These are phyloP conservation scores for Verbena officinalis DNA, from an alignment of 257 asterid species.

Conservation along the genomic window DNA sequence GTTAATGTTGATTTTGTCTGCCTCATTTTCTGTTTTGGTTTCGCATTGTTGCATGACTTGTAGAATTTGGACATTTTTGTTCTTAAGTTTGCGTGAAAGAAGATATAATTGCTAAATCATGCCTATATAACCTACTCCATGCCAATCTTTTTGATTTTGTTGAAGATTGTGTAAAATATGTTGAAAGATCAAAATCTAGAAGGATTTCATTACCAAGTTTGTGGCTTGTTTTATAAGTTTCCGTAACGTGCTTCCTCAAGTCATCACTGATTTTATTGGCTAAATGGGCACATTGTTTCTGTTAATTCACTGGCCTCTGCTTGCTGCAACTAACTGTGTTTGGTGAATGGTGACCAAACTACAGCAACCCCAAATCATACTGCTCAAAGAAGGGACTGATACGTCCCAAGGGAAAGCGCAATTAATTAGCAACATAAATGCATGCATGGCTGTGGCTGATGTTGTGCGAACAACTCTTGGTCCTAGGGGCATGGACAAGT, in stretches of 20 bases:
- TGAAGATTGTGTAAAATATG: background rate
- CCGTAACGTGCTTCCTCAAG: too few relatives aligned
- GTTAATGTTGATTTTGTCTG: background rate
- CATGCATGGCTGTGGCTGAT: conserved; percentile 88
- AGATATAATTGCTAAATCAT: background rate
- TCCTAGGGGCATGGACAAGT: conserved; percentile 99
- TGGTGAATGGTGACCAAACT: conserved; percentile 19
- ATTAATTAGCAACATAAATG: conserved; percentile 91
- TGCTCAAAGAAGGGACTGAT: conserved; percentile 98
- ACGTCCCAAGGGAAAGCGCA: conserved; percentile 98
- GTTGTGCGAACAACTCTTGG: conserved; percentile 93
- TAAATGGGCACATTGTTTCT: background rate
- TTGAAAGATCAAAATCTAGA: background rate
- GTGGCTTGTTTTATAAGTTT: too few relatives aligned
- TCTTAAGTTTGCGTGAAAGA: background rate
- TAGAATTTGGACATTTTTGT: background rate
- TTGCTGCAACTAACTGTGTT: conserved; percentile 44
- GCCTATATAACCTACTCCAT: background rate
- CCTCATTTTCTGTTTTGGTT: background rate
- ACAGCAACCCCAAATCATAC: conserved; percentile 99
- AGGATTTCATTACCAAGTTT: background rate
- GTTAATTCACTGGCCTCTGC: background rate
- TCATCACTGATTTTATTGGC: background rate
- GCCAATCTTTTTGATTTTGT: background rate
- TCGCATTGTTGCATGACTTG: background rate